phyloP scores from a whole-genome alignment of 768 basidiomycete genomes.

The Lentinula detonsa region DNA sequence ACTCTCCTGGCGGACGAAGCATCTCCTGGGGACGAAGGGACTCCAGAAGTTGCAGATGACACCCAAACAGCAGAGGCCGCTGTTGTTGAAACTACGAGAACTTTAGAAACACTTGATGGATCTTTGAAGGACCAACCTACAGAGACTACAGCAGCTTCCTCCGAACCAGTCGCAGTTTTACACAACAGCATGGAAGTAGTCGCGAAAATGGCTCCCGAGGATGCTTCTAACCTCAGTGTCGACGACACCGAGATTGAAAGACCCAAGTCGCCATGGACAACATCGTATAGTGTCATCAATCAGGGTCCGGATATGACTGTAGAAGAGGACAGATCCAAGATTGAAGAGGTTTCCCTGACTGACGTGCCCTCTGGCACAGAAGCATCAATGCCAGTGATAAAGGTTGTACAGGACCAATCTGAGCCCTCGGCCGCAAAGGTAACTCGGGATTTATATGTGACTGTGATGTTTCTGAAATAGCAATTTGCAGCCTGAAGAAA shows the following conservation, averaged over 20 bases:
- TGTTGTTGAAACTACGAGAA: background rate
- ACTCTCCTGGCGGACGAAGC: background rate
- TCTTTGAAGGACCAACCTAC: background rate
- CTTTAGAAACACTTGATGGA: background rate
- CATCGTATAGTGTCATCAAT: constrained; percentile 45
- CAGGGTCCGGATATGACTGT: constrained; percentile 29
- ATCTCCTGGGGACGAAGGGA: background rate
- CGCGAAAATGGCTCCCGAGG: background rate
- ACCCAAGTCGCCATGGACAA: constrained; percentile 46
- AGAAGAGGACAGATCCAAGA: constrained; percentile 14
- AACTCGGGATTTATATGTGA: background rate
- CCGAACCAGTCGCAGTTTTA: background rate
- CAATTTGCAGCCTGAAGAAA: constrained; percentile 3
- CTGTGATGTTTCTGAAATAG: background rate
- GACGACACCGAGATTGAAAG: constrained; percentile 23
- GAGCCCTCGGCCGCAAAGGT: background rate
- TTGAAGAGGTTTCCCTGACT: background rate
- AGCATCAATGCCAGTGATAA: background rate
- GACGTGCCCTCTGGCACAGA: background rate
- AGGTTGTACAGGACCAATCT: background rate
- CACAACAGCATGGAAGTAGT: background rate
- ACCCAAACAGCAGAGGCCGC: background rate
- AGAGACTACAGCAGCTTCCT: background rate
- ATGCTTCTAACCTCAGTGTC: background rate
- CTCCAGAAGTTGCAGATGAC: background rate